Evolutionary conservation across 2,329 filamentous ascomycete genomes (phyloP).

Genomic region (Pestalotiopsis sp.): DNA sequence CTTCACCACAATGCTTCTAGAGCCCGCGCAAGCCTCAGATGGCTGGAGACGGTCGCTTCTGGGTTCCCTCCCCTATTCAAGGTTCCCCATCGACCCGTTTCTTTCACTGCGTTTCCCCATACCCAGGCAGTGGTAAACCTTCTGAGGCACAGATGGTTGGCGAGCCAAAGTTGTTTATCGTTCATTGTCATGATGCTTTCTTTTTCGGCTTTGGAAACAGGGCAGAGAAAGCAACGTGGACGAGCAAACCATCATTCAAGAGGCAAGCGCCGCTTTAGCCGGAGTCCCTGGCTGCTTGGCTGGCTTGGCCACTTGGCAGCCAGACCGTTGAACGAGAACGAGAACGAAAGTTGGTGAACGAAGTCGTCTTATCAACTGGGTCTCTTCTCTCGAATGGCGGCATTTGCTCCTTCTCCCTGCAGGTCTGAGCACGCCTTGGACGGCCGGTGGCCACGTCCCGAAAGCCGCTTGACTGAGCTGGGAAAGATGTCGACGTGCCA

Average conservation of each 20-base stretch:
- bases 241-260: not conserved
- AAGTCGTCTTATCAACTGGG: conserved; percentile 6
- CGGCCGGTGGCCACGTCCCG: not conserved
- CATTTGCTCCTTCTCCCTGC: not conserved
- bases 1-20: not conserved
- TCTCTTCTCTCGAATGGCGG: not conserved
- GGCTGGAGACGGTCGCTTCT: not conserved
- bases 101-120: not conserved
- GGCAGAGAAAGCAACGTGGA: not conserved
- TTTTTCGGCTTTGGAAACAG: not conserved
- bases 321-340: not conserved
- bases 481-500: not conserved
- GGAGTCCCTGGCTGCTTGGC: not conserved
- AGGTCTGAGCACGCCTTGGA: not conserved
- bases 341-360: not conserved
- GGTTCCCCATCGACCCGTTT: not conserved
- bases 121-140: not conserved
- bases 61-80: not conserved
- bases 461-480: conserved; percentile 4
- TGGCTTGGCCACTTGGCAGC: not conserved
- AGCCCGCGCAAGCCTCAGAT: not conserved
- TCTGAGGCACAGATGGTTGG: not conserved
- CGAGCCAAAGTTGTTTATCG: not conserved
- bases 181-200: not conserved
- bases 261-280: not conserved